Evolutionary conservation across 768 basidiomycete species (phyloP).

Genomic region (Paxillus involutus): DNA sequence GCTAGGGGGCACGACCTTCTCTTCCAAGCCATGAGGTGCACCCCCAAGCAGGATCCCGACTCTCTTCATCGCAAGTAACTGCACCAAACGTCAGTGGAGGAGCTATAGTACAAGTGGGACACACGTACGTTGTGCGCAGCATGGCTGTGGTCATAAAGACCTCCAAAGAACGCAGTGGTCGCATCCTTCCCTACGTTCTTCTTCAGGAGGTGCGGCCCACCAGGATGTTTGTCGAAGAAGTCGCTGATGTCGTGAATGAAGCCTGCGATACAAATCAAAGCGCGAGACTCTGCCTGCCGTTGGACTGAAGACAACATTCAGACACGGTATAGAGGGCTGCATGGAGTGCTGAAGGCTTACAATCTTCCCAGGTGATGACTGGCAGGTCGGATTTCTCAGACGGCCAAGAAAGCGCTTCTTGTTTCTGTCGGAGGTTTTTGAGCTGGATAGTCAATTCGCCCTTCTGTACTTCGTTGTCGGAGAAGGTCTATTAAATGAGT

Average conservation of each 20-base stretch:
- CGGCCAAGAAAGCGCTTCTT: conserved; percentile 77
- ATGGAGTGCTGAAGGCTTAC: conserved; percentile 37
- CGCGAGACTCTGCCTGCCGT: conserved; percentile 72
- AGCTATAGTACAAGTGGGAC: neutral
- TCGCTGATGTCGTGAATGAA: conserved; percentile 84
- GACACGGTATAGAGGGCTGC: neutral
- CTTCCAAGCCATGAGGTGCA: conserved; percentile 47
- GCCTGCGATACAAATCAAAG: conserved; percentile 82
- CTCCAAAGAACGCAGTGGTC: conserved; percentile 89
- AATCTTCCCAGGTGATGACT: conserved; percentile 82
- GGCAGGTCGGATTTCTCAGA: conserved; percentile 72
- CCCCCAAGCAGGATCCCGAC: conserved; percentile 49
- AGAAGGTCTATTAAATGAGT: conserved; percentile 34
- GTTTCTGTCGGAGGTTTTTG: conserved; percentile 74
- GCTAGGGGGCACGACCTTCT: conserved; percentile 61
- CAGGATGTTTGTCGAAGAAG: conserved; percentile 88
- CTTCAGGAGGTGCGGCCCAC: conserved; percentile 75
- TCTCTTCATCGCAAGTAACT: conserved; percentile 40
- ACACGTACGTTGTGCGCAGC: conserved; percentile 77
- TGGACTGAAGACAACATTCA: conserved; percentile 49
- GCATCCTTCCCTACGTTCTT: conserved; percentile 88
- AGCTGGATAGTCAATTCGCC: conserved; percentile 90
- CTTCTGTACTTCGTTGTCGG: conserved; percentile 70
- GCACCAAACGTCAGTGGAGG: neutral
- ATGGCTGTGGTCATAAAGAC: conserved; percentile 81